A percentile compares a stretch with the other conserved stretches of the same genome.
phyloP scores from a whole-genome alignment of 1,284 basidiomycete genomes.

The Cryptococcus sp. region DNA sequence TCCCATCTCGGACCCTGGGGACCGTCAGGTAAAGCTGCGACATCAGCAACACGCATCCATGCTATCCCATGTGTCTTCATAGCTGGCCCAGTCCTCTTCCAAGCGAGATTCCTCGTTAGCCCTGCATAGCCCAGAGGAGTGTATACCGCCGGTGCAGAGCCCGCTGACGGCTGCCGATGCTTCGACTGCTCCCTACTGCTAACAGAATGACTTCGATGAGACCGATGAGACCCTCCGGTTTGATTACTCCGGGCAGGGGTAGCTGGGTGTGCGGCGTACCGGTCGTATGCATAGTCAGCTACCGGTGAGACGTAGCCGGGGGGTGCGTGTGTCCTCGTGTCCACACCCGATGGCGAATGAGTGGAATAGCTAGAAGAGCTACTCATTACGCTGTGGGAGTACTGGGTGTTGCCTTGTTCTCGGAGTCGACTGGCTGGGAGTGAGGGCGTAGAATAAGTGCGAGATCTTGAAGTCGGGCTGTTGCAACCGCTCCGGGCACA shows the following conservation, averaged over 20 bases:
- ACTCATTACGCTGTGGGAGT: too few relatives aligned
- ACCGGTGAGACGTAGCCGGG: conserved; percentile 24
- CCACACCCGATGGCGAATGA: too few relatives aligned
- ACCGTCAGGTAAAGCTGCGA: conserved; percentile 15
- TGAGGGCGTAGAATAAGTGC: too few relatives aligned
- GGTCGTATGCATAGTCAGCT: conserved; percentile 27
- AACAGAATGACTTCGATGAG: background rate
- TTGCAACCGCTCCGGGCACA: too few relatives aligned
- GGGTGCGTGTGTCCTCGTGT: background rate
- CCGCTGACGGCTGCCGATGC: background rate
- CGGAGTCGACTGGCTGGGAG: too few relatives aligned
- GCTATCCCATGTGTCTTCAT: conserved; percentile 41
- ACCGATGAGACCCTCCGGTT: background rate
- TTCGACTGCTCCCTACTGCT: too few relatives aligned
- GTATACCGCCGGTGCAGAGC: conserved; percentile 19
- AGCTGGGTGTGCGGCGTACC: conserved; percentile 34
- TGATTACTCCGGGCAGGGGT: conserved; percentile 1
- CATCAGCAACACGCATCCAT: conserved; percentile 26
- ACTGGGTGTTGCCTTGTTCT: too few relatives aligned
- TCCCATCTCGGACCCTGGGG: conserved; percentile 34
- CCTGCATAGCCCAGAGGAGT: conserved; percentile 28
- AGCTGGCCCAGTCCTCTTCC: conserved; percentile 36
- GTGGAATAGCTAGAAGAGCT: too few relatives aligned
- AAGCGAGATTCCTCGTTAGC: conserved; percentile 19
- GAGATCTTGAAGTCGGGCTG: too few relatives aligned